phyloP scores from a whole-genome alignment of 305 asterid species.

The Rubia peregrina region DNA sequence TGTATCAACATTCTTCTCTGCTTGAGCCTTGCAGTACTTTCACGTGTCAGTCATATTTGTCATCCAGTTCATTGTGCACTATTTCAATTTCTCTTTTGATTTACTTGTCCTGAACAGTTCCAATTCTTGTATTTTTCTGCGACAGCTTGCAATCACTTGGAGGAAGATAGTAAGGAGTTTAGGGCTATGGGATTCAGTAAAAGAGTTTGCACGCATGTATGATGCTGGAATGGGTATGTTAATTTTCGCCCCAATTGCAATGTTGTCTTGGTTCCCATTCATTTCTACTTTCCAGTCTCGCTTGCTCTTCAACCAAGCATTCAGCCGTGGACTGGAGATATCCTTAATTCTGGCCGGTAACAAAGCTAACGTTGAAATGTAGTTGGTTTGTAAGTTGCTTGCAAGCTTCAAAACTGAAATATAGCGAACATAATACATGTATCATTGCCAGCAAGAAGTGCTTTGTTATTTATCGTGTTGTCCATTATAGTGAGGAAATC shows the following conservation, averaged over 20 bases:
- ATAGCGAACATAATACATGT: not conserved
- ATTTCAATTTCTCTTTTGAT: not conserved
- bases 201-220: constrained; percentile 92
- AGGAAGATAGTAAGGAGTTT: constrained; percentile 56
- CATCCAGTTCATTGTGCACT: not conserved
- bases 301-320: constrained; percentile 95
- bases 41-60: not conserved
- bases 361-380: constrained; percentile 77
- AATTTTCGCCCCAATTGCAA: constrained; percentile 80
- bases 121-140: not conserved
- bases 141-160: constrained; percentile 87
- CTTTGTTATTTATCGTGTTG: not conserved
- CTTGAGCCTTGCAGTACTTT: no score
- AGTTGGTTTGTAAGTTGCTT: not conserved
- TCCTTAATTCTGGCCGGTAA: constrained; percentile 97
- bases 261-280: constrained; percentile 94
- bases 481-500: not conserved
- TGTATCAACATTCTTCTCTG: not conserved
- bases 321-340: constrained; percentile 98
- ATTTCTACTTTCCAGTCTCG: constrained; percentile 99
- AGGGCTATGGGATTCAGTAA: constrained; percentile 96
- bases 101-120: constrained; percentile 3
- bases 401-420: not conserved
- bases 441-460: not conserved
- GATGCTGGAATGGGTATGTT: constrained; percentile 98